These are phyloP conservation scores for Lactarius hatsudake DNA, from an alignment of 768 basidiomycete genomes.

Conservation along the genomic window DNA sequence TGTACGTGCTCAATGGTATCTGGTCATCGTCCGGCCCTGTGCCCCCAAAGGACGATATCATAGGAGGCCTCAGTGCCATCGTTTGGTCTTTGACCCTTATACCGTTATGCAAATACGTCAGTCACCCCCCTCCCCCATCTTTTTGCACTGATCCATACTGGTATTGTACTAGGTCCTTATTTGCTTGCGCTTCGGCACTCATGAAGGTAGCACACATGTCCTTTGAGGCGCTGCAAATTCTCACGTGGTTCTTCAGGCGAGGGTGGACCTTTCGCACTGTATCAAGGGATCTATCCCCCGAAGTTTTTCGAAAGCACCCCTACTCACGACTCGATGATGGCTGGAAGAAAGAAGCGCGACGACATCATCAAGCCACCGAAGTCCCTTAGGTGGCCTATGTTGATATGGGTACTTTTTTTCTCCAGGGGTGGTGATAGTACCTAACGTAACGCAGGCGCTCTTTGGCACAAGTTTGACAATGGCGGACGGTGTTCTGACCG, in stretches of 20 bases:
- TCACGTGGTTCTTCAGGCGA: conserved; percentile 43
- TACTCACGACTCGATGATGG: conserved; percentile 29
- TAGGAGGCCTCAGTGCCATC: conserved; percentile 62
- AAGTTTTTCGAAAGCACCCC: conserved; percentile 24
- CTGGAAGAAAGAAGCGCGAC: conserved; percentile 11
- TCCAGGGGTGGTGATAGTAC: neutral
- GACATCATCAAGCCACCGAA: conserved; percentile 11
- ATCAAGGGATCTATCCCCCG: conserved; percentile 56
- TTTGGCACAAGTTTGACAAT: conserved; percentile 66
- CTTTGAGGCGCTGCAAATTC: neutral
- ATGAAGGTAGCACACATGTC: conserved; percentile 41
- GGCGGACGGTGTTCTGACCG: conserved; percentile 66
- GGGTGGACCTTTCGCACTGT: conserved; percentile 66
- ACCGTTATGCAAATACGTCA: conserved; percentile 64
- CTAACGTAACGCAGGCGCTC: conserved; percentile 41
- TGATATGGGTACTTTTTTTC: conserved; percentile 48
- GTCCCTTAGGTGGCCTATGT: conserved; percentile 47
- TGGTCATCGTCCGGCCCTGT: conserved; percentile 49
- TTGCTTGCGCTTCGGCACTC: conserved; percentile 47
- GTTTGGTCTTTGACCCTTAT: conserved; percentile 61
- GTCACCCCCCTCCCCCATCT: conserved; percentile 22
- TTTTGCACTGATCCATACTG: neutral
- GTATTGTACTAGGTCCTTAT: conserved; percentile 42
- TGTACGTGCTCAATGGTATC: conserved; percentile 65
- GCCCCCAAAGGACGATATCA: conserved; percentile 56